Conservation (phyloP, 179 eudicot genomes). For the Heliamphora pulchella region DNA sequence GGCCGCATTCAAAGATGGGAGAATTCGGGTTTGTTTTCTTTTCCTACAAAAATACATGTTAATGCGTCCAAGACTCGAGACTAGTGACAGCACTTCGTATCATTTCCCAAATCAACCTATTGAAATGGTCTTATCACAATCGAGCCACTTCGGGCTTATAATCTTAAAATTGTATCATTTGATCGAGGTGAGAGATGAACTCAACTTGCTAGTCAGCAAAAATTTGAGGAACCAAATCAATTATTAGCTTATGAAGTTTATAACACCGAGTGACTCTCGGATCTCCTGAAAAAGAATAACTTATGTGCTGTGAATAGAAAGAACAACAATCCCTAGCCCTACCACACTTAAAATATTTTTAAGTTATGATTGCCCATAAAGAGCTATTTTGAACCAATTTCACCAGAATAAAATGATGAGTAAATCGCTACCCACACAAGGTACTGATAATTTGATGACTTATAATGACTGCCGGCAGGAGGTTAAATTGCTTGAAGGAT, state of each 20-base stretch:
- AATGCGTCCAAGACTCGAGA: not conserved
- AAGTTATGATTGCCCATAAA: too few species aligned
- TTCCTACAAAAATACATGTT: not conserved
- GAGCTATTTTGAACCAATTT: too few species aligned
- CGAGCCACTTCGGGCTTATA: not conserved
- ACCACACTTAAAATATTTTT: too few species aligned
- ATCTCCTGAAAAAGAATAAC: not conserved
- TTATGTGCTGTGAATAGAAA: not conserved
- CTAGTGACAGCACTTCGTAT: not conserved
- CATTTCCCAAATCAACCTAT: not conserved
- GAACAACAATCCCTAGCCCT: not conserved
- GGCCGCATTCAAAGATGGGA: not conserved
- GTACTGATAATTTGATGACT: too few species aligned
- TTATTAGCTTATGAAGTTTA: not conserved
- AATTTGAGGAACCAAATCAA: not conserved
- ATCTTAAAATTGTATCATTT: not conserved
- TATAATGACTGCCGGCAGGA: too few species aligned
- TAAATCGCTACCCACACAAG: too few species aligned
- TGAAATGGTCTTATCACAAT: not conserved
- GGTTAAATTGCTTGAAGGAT: too few species aligned
- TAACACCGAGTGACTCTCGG: not conserved
- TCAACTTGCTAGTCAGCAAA: not conserved
- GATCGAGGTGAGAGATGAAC: not conserved
- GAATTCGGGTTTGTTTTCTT: too few species aligned
- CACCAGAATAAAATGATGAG: too few species aligned